Conservation (phyloP, 148 eudicot species). For the Chenopodium suecicum region DNA sequence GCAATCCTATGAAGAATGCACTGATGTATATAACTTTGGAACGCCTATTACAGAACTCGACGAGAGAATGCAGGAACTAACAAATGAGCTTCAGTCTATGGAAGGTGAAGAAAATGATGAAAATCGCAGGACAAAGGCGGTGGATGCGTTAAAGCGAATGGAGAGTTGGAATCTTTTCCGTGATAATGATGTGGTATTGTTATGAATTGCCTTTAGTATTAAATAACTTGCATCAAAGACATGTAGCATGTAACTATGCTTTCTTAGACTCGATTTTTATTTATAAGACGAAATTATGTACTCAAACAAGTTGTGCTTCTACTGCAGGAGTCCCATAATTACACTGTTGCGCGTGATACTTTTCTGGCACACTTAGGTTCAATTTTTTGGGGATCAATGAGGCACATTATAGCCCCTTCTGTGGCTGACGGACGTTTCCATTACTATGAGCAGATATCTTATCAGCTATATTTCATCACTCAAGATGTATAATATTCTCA, state of each 20-base stretch:
- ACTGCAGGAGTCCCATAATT: slow-evolving; percentile 75
- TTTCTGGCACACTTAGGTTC: slow-evolving; percentile 94
- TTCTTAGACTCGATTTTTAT: neutral
- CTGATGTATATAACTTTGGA: slow-evolving; percentile 16
- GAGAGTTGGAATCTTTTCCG: slow-evolving; percentile 93
- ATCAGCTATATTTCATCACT: slow-evolving; percentile 83
- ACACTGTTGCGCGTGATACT: slow-evolving; percentile 93
- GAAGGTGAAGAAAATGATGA: slow-evolving; percentile 78
- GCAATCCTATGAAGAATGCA: neutral
- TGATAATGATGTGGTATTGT: slow-evolving; percentile 65
- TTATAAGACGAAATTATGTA: neutral
- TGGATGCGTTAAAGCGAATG: slow-evolving; percentile 84
- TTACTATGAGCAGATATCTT: slow-evolving; percentile 88
- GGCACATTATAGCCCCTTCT: slow-evolving; percentile 88
- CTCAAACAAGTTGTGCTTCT: slow-evolving; percentile 17
- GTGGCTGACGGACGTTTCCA: slow-evolving; percentile 90
- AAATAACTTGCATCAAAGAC: neutral
- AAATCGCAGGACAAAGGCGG: slow-evolving; percentile 66
- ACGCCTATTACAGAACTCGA: slow-evolving; percentile 66
- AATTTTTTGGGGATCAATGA: slow-evolving; percentile 92
- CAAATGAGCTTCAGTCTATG: slow-evolving; percentile 76
- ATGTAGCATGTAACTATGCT: neutral
- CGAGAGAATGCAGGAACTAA: slow-evolving; percentile 88
- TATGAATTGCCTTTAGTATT: neutral
- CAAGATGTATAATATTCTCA: slow-evolving; percentile 58